phyloP scores from a whole-genome alignment of 306 rosid genomes.

The Crataegus laevigata region DNA sequence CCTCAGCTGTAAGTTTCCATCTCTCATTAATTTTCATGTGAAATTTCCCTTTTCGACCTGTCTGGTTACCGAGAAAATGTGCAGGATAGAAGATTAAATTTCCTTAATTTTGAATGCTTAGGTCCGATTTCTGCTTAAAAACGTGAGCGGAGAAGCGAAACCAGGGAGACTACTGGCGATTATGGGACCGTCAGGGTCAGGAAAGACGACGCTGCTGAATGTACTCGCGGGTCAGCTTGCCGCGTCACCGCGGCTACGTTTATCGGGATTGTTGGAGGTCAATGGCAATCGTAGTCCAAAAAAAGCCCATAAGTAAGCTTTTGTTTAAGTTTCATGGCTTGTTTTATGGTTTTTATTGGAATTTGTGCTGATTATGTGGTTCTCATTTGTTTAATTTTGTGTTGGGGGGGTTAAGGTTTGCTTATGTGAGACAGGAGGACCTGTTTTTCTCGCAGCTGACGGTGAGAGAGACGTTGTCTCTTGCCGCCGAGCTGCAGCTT shows the following conservation, averaged over 20 bases:
- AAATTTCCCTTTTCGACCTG: not conserved
- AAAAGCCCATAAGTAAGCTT: conserved; percentile 53
- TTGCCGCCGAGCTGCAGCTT: conserved; percentile 85
- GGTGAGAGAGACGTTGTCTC: conserved; percentile 75
- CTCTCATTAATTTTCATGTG: not conserved
- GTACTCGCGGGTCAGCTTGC: conserved; percentile 75
- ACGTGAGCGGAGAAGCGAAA: conserved; percentile 75
- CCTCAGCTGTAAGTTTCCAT: conserved; percentile 46
- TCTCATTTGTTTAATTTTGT: not conserved
- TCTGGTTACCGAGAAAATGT: conserved; percentile 16
- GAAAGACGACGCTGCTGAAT: conserved; percentile 88
- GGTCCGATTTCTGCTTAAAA: conserved; percentile 71
- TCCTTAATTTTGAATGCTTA: conserved; percentile 1
- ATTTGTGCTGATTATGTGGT: not conserved
- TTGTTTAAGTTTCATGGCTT: not conserved
- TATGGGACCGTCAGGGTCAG: conserved; percentile 99
- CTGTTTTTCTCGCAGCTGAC: conserved; percentile 91
- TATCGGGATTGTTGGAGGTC: conserved; percentile 72
- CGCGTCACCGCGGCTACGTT: conserved; percentile 54
- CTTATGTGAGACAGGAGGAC: conserved; percentile 94
- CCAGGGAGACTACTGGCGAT: conserved; percentile 83
- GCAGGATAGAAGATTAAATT: not conserved
- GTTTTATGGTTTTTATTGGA: not conserved
- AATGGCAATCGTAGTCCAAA: conserved; percentile 62
- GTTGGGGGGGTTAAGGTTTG: conserved; percentile 50